These are phyloP conservation scores for Xylariaceae sp. DNA, from an alignment of 2,329 filamentous ascomycete genomes.

Conservation along the genomic window DNA sequence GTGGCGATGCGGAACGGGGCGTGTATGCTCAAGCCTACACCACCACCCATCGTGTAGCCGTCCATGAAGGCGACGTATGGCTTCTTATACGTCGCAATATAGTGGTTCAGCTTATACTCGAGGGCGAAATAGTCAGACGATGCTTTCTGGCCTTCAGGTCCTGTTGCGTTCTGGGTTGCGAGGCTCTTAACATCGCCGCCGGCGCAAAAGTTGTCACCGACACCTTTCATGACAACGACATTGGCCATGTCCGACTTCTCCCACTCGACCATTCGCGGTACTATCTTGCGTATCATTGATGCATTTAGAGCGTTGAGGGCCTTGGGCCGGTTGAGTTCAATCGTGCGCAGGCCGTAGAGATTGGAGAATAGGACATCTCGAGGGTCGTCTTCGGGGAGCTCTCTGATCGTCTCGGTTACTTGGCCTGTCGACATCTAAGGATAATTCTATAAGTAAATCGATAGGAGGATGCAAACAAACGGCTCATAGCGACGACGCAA, in stretches of 20 bases:
- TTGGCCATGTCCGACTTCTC: constrained; percentile 91
- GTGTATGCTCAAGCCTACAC: constrained; percentile 89
- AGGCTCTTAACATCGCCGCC: constrained; percentile 85
- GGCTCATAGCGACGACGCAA: background rate
- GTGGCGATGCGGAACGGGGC: constrained; percentile 96
- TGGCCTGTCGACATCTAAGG: constrained; percentile 36
- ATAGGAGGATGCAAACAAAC: background rate
- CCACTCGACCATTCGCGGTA: constrained; percentile 87
- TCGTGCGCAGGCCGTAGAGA: constrained; percentile 80
- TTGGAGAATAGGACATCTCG: constrained; percentile 92
- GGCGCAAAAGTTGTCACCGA: constrained; percentile 80
- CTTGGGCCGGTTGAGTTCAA: constrained; percentile 88
- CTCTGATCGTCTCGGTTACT: constrained; percentile 38
- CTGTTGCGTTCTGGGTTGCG: constrained; percentile 65
- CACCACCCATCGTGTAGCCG: constrained; percentile 96
- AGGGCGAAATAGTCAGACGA: constrained; percentile 85
- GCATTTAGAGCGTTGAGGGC: constrained; percentile 90
- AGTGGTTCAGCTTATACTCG: constrained; percentile 94
- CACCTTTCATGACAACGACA: constrained; percentile 85
- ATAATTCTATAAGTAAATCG: constrained; percentile 3
- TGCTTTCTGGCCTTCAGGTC: constrained; percentile 62
- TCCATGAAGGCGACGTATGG: constrained; percentile 96
- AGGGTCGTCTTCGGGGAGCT: constrained; percentile 63
- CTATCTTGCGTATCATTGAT: constrained; percentile 93
- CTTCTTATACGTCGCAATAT: constrained; percentile 89